A percentile compares a stretch with the other conserved stretches of the same genome.
phyloP scores from a whole-genome alignment of 2,329 filamentous ascomycete species.

The Cladorrhinum sp. region DNA sequence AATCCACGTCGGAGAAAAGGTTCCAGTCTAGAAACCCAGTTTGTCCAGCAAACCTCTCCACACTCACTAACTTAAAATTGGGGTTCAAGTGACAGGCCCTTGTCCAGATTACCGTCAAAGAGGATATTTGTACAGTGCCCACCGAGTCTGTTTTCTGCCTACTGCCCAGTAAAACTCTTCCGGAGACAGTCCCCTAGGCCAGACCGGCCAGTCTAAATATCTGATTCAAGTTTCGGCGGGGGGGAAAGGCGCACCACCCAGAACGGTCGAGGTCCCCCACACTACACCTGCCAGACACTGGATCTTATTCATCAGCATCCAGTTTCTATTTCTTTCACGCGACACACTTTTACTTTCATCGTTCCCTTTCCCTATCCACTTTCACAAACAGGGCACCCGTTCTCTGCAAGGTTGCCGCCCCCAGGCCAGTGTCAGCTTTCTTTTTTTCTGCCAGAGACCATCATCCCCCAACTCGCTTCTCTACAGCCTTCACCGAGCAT shows the following conservation, averaged over 20 bases:
- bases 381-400: background rate
- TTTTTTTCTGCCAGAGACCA: background rate
- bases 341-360: background rate
- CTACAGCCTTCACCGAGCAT: background rate
- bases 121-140: background rate
- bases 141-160: background rate
- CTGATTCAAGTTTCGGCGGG: background rate
- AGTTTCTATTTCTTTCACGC: conserved; percentile 8
- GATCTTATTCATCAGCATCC: conserved; percentile 14
- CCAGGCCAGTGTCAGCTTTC: background rate
- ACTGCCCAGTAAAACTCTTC: background rate
- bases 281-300: background rate
- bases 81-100: background rate
- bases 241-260: background rate
- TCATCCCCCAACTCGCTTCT: background rate
- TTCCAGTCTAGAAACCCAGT: background rate
- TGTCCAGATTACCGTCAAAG: background rate
- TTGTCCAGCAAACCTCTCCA: background rate
- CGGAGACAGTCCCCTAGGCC: background rate
- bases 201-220: background rate
- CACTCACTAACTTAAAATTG: background rate
- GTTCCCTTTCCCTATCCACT: background rate
- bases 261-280: background rate
- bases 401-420: background rate
- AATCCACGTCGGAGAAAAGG: background rate